Percentiles rank a stretch among this genome's conserved stretches.
phyloP scores from a whole-genome alignment of 345 rosid genomes.

The Boechera stricta region DNA sequence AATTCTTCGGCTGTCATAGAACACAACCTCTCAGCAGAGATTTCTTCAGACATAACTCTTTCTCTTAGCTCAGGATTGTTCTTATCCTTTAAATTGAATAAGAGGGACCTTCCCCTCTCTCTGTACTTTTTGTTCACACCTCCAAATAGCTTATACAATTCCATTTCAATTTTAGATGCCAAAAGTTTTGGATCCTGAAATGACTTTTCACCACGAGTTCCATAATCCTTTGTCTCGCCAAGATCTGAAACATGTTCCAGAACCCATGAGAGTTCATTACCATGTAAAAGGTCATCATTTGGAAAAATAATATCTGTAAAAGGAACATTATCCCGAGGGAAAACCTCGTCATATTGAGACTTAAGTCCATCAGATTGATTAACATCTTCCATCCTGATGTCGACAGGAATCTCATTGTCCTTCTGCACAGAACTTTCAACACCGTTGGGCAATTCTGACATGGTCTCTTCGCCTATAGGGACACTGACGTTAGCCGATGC shows the following conservation, averaged over 20 bases:
- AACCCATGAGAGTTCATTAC: slow-evolving; percentile 93
- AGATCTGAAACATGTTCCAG: slow-evolving; percentile 63
- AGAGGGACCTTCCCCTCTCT: slow-evolving; percentile 92
- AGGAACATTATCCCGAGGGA: slow-evolving; percentile 67
- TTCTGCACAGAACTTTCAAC: slow-evolving; percentile 41
- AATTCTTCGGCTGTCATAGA: slow-evolving; percentile 97
- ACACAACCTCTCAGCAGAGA: slow-evolving; percentile 76
- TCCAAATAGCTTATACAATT: slow-evolving; percentile 81
- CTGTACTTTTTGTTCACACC: slow-evolving; percentile 98
- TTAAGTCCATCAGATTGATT: slow-evolving; percentile 47
- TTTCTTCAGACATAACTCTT: slow-evolving; percentile 80
- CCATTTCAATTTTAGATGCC: slow-evolving; percentile 81
- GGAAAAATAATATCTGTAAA: slow-evolving; percentile 73
- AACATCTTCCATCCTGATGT: slow-evolving; percentile 35
- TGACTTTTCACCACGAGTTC: slow-evolving; percentile 36
- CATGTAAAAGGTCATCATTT: slow-evolving; percentile 94
- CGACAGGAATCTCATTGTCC: slow-evolving; percentile 32
- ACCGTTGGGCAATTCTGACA: slow-evolving; percentile 31
- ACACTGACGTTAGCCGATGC: slow-evolving; percentile 34
- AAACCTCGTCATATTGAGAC: slow-evolving; percentile 51
- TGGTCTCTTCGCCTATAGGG: slow-evolving; percentile 37
- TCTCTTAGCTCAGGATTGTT: slow-evolving; percentile 93
- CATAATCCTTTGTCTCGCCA: slow-evolving; percentile 47
- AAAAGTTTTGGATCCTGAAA: slow-evolving; percentile 56
- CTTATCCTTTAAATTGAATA: slow-evolving; percentile 92